Base-by-base conservation (phyloP, 352 stramenopile species). In the Phytophthora sp. region DNA sequence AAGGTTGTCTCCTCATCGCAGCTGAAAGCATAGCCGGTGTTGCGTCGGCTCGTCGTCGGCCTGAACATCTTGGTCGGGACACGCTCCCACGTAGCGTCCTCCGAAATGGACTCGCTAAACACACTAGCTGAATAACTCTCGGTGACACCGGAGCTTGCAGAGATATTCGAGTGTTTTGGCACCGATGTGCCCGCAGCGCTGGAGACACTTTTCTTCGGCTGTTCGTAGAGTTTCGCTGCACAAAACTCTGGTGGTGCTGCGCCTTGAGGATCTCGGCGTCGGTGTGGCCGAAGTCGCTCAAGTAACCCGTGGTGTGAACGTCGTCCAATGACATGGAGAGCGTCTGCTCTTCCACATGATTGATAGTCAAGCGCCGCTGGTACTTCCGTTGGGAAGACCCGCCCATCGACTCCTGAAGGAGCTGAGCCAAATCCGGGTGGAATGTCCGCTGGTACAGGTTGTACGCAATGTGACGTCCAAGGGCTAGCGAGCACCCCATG, bases 371-470 rank as follows among this genome's bases (percentile, higher is more conserved):
- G 7, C 84, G 82, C 7, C 80, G 74, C 35, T 81, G 63, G 31
- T 75, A 70, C 21, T 59, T 69, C 23, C 32, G 55, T 27, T 62
- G 60, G 1, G 65, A 62, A 35, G 72, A 55, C 11, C 46, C 32
- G 15, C 69, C 55, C 46, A 88, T 75, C 3, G 79, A 79, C 60
- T 91, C 84, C 45, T 91, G 81, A 18, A 94, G 61, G 31, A 92
- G 73, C 34, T 94, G 85, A 26, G 74, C 77, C 11, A 88, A 52
- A 53, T 90, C 77, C 0, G 85, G 85, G 44, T 87, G 72, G 66
- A 94, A 94, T 12, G 84, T 80, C 0, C 85, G 83, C 67, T 92
- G 81, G 69, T 90, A 94, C 48, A 91, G 53, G 54, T 92, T 94
- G 72, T 84, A 94, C 1, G 83, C 59, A 30, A 92, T 81, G 44